phyloP scores from a whole-genome alignment of 768 basidiomycete species.

The Lactarius pseudohatsudake region DNA sequence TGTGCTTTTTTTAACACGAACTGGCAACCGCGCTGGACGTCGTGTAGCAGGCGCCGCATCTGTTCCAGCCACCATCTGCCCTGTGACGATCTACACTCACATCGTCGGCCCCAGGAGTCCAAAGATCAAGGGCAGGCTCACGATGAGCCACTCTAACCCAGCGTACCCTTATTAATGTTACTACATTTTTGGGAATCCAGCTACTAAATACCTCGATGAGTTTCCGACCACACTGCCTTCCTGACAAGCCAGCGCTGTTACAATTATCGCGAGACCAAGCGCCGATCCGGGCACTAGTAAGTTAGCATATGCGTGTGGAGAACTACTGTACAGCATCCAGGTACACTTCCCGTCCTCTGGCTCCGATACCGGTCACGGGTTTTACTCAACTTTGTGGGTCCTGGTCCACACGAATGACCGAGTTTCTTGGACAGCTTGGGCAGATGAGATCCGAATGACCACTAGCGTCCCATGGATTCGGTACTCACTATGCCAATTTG shows the following conservation, averaged over 20 bases:
- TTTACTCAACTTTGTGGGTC: conserved; percentile 5
- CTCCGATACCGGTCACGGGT: conserved; percentile 15
- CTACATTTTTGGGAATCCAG: conserved; percentile 11
- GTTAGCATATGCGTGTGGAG: not conserved
- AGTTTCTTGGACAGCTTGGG: conserved; percentile 13
- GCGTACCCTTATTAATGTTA: not conserved
- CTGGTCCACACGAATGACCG: conserved; percentile 11
- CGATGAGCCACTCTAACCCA: too few species aligned
- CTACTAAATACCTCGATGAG: not conserved
- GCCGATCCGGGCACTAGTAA: not conserved
- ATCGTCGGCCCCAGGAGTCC: too few species aligned
- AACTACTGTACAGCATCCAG: not conserved
- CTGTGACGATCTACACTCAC: too few species aligned
- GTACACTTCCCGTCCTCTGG: conserved; percentile 1
- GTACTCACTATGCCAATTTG: not conserved
- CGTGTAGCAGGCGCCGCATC: conserved; percentile 9
- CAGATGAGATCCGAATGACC: not conserved
- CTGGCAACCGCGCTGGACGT: conserved; percentile 1
- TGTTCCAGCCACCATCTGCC: conserved; percentile 10
- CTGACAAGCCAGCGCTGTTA: not conserved
- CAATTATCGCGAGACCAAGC: conserved; percentile 10
- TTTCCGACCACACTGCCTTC: conserved; percentile 3
- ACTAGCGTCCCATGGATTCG: not conserved
- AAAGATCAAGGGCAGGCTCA: too few species aligned
- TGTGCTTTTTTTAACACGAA: not conserved